Evolutionary conservation across 371 early-diverging fungal species (phyloP), one percentile per base, ranked within the genome.

Genomic region (Lichtheimia hyalospora): DNA sequence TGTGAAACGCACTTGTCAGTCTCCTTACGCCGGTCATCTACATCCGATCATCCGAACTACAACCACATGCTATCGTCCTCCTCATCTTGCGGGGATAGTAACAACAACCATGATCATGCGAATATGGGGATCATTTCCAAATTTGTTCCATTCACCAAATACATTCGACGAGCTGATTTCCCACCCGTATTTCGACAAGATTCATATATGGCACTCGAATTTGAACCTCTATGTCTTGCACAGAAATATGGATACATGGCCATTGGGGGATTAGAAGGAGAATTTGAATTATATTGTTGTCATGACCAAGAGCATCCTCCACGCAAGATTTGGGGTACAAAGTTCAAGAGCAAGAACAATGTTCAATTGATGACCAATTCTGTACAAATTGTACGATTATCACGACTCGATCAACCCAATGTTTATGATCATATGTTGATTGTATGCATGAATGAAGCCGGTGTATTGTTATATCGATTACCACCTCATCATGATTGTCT

Each of bases 171-270:
- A 20, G 63, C 70, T 2, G 55, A 74, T 13, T 83, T 73, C 49
- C 68, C 67, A 13, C 68, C 64, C 21, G 54, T 71, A 14, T 48
- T 46, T 58, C 53, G 71, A 52, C 62, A 66, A 28, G 54, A 67
- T 39, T 49, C 82, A 13, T 67, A 75, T 42, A 28, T 75, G 12
- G 27, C 69, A 7, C 46, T 76, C 3, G 64, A 61, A 5, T 75
- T 74, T 64, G 76, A 77, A 15, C 74, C 78, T 1, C 51, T 84
- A 34, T 84, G 86, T 51, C 34, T 85, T 23, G 79, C 77, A 5
- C 75, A 79, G 43, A 74, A 73, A 28, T 83, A 79, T 43, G 86
- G 86, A 7, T 85, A 80, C 54, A 74, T 85, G 66, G 84, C 75
- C 6, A 71, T 81, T 28, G 86, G 86, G 43, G 74, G 80, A 2